Percentiles rank a stretch among this genome's conserved stretches.
Evolutionary conservation across 257 asterid species (phyloP).

Genomic region (Capsicum pubescens): DNA sequence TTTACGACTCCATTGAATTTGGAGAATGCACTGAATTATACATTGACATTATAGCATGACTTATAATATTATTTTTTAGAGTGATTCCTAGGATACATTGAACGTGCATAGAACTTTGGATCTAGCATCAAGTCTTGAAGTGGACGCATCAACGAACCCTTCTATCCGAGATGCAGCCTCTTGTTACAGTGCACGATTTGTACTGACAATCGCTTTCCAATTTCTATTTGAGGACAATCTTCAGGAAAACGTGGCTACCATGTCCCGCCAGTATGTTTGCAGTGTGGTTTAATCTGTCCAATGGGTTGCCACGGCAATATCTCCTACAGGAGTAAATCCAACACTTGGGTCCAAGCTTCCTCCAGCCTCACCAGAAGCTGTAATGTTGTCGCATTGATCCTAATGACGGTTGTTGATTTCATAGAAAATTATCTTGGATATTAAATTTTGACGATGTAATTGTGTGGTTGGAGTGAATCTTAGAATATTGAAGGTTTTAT

Average conservation of each 20-base stretch:
- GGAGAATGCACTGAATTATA: background rate
- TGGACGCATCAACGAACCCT: slow-evolving; percentile 54
- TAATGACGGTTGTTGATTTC: too few relatives aligned
- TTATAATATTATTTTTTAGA: slow-evolving; percentile 38
- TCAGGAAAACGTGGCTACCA: slow-evolving; percentile 81
- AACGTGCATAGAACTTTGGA: slow-evolving; percentile 69
- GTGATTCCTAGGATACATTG: slow-evolving; percentile 50
- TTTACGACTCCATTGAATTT: background rate
- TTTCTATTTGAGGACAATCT: slow-evolving; percentile 90
- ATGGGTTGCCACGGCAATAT: slow-evolving; percentile 89
- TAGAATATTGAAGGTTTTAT: too few relatives aligned
- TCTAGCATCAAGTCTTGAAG: slow-evolving; percentile 82
- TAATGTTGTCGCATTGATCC: slow-evolving; percentile 67
- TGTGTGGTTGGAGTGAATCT: too few relatives aligned
- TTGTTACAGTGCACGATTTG: slow-evolving; percentile 61
- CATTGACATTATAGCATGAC: slow-evolving; percentile 24
- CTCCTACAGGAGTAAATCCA: slow-evolving; percentile 77
- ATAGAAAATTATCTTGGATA: too few relatives aligned
- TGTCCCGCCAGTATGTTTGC: slow-evolving; percentile 95
- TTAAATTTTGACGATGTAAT: too few relatives aligned
- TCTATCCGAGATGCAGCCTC: slow-evolving; percentile 43
- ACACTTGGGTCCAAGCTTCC: slow-evolving; percentile 58
- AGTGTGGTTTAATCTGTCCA: slow-evolving; percentile 94
- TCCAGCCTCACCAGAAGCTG: slow-evolving; percentile 90
- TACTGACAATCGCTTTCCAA: slow-evolving; percentile 90